phyloP scores from a whole-genome alignment of 164 flowering plant genomes.

The Hamamelis virginiana region DNA sequence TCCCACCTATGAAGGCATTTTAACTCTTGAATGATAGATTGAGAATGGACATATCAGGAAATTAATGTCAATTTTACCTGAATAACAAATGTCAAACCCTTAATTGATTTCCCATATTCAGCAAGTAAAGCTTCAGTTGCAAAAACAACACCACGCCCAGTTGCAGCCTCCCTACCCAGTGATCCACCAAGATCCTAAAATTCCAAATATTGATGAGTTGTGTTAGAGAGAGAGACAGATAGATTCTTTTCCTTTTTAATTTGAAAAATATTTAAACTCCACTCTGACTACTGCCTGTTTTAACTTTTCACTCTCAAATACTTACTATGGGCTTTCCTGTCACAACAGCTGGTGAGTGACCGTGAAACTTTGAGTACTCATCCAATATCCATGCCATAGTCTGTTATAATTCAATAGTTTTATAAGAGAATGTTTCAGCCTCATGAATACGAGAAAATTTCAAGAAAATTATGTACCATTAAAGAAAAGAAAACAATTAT shows the following conservation, averaged over 20 bases:
- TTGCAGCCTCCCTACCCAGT: slow-evolving; percentile 86
- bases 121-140: slow-evolving; percentile 77
- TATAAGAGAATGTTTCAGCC: not conserved
- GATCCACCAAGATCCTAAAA: slow-evolving; percentile 86
- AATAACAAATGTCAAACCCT: slow-evolving; percentile 43
- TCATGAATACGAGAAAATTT: not conserved
- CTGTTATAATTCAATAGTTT: slow-evolving; percentile 25
- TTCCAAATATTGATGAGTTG: not conserved
- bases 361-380: slow-evolving; percentile 85
- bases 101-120: slow-evolving; percentile 67
- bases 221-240: not conserved
- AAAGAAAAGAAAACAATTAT: not conserved
- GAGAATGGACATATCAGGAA: too few relatives aligned
- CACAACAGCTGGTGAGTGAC: slow-evolving; percentile 81
- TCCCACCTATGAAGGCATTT: not conserved
- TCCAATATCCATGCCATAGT: slow-evolving; percentile 93
- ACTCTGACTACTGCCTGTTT: too few relatives aligned
- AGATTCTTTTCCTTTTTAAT: too few relatives aligned
- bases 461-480: not conserved
- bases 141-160: slow-evolving; percentile 80
- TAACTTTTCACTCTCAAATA: too few relatives aligned
- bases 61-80: slow-evolving; percentile 26
- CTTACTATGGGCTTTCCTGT: slow-evolving; percentile 85
- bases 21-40: too few relatives aligned
- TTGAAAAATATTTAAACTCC: not conserved